Evolutionary conservation across 768 basidiomycete genomes (phyloP), one percentile per base, ranked within the genome.

Genomic region (Lyophyllum shimeji): DNA sequence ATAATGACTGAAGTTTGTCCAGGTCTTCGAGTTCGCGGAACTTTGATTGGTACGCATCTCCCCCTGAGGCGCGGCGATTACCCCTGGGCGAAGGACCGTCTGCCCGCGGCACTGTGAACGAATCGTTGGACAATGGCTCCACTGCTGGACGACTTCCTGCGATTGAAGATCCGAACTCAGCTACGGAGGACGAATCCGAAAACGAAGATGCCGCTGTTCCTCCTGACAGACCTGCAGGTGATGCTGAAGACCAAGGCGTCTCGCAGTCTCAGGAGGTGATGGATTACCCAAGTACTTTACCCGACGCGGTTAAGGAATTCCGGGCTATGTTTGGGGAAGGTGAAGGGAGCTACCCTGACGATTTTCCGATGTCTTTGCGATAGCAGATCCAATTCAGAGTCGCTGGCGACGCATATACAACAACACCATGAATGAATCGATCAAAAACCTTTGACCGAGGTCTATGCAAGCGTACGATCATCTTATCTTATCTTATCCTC

Each of bases 311-410:
- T 15, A 71, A 72, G 60, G 72, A 77, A 20, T 79, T 82, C 58
- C 70, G 61, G 37, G 68, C 69, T 7, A 80, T 82, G 76, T 78
- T 82, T 63, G 73, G 65, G 27, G 63, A 58, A 21, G 71, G 62
- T 23, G 69, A 71, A 7, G 71, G 67, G 40, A 78, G 76, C 46
- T 78, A 73, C 63, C 76, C 77, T 3, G 65, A 71, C 7, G 68
- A 71, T 65, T 80, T 77, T 57, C 76, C 74, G 6, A 66, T 68
- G 65, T 76, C 74, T 11, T 60, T 75, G 52, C 64, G 69, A 56
- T 68, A 60, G 29, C 50, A 50, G 50, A 17, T 24, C 52, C 47
- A 33, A 24, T 42, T 50, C 20, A 48, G 40, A 11, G 34, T 37
- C 12, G 34, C 40, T 29, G 29, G 29, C 29, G 9, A 29, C n/a